Evolutionary conservation across 768 basidiomycete species (phyloP), one percentile per base, ranked within the genome.

Genomic region (Calocybe indica): DNA sequence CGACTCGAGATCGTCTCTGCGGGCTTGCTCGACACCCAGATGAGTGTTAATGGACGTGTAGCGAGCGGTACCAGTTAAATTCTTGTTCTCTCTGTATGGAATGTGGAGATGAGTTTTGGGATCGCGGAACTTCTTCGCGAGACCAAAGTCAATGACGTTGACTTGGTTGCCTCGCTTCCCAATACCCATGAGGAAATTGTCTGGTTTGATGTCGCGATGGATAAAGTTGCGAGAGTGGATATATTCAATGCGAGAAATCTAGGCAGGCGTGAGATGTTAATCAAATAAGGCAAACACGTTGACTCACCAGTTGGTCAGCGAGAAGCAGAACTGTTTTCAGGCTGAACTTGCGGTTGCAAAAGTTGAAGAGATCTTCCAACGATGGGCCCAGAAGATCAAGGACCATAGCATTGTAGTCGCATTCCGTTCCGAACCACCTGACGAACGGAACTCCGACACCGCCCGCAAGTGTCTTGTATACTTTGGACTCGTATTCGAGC

Each of bases 1-100:
- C 1, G 94, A 97, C 67, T 99, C 95, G 57, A 98, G 79, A 64
- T 98, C 96, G 65, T 99, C 95, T 48, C 95, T 88, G 58, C 95
- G 88, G 52, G 94, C 92, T 66, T 98, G 96, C 69, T 99, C 92
- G 46, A 98, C 95, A 55, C 95, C 96, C 64, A 98, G 68, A 64
- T 99, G 95, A 22, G 95, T 99, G 75, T 99, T 99, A 74, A 99
- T 97, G 15, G 92, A 95, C 1, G 95, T 98, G 78, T 98, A 99
- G 48, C 96, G 92, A 54, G 95, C 95, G 28, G 96, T 99, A 54
- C 95, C 95, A 1, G 95, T 99, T 58, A 99, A 69, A 64, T 98
- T 99, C 89, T 99, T 99, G 82, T 99, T 99, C 84, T 99, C 95
- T 58, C 95, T 80, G 79, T 99, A 99, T 7, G 96, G 96, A 57